Evolutionary conservation across 164 flowering plant species (phyloP).

Genomic region (Malania oleifera): DNA sequence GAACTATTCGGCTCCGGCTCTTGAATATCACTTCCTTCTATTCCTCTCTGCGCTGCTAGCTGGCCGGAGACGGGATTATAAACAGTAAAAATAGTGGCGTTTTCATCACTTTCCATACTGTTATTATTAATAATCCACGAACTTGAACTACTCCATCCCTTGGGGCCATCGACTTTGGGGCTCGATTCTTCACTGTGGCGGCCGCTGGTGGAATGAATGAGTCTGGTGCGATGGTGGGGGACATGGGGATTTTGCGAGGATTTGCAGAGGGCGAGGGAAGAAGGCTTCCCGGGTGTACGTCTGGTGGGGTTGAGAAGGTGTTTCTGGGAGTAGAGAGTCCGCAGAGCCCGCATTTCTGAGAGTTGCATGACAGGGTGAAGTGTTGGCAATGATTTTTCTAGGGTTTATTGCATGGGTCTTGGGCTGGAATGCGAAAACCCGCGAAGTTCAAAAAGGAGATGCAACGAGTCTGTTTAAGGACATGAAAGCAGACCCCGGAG

Average conservation of each 20-base stretch:
- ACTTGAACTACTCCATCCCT: conserved; percentile 8
- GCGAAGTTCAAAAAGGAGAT: too few relatives aligned
- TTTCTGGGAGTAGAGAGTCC: conserved; percentile 22
- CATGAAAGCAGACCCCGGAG: too few relatives aligned
- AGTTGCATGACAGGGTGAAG: conserved; percentile 25
- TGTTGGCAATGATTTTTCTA: too few relatives aligned
- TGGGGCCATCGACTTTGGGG: neutral
- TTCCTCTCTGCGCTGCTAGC: conserved; percentile 7
- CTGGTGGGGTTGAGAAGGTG: conserved; percentile 13
- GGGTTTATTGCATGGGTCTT: too few relatives aligned
- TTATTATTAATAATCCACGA: neutral
- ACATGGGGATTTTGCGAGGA: conserved; percentile 11
- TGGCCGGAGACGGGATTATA: conserved; percentile 25
- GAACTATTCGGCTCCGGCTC: neutral
- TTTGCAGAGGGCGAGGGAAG: conserved; percentile 6
- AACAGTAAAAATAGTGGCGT: conserved; percentile 19
- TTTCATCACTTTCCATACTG: conserved; percentile 1
- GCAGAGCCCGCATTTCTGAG: conserved; percentile 37
- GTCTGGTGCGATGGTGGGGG: conserved; percentile 14
- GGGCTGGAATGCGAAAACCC: too few relatives aligned
- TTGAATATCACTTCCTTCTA: neutral
- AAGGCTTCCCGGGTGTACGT: conserved; percentile 3
- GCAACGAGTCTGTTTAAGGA: too few relatives aligned
- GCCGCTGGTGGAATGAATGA: conserved; percentile 6
- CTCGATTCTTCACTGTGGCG: conserved; percentile 8